Conservation (phyloP, 306 rosid species). For the Bauhinia variegata region DNA sequence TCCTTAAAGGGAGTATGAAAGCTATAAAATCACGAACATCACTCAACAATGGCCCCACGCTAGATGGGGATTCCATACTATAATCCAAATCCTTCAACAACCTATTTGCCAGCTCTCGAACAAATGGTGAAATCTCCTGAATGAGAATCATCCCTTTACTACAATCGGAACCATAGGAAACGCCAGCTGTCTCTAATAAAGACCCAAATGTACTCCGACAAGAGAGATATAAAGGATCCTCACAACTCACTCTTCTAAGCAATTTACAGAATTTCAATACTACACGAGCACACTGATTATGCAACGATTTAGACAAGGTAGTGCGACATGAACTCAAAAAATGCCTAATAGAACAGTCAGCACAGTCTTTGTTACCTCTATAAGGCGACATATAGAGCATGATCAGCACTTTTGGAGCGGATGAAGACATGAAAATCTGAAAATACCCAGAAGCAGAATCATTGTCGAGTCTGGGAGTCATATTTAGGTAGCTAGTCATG, state of each 20-base stretch:
- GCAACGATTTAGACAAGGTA: constrained; percentile 35
- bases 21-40: constrained; percentile 59
- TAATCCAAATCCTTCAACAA: constrained; percentile 54
- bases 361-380: constrained; percentile 43
- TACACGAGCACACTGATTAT: constrained; percentile 43
- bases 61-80: constrained; percentile 48
- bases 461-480: constrained; percentile 31
- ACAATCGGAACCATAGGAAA: constrained; percentile 26
- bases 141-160: constrained; percentile 35
- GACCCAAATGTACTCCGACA: constrained; percentile 57
- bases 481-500: constrained; percentile 35
- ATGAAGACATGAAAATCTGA: constrained; percentile 55
- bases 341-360: constrained; percentile 49
- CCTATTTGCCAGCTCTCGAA: constrained; percentile 49
- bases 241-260: constrained; percentile 50
- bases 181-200: constrained; percentile 45
- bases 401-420: constrained; percentile 55
- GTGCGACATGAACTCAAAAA: constrained; percentile 43
- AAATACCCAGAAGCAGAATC: constrained; percentile 54
- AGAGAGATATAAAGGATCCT: constrained; percentile 55
- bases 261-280: constrained; percentile 68
- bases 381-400: constrained; percentile 58
- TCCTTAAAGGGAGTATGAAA: constrained; percentile 50
- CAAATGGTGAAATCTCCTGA: constrained; percentile 55
- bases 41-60: constrained; percentile 44